Evolutionary conservation across 495 filamentous ascomycete species (phyloP).

Genomic region (Pseudevernia furfuracea): DNA sequence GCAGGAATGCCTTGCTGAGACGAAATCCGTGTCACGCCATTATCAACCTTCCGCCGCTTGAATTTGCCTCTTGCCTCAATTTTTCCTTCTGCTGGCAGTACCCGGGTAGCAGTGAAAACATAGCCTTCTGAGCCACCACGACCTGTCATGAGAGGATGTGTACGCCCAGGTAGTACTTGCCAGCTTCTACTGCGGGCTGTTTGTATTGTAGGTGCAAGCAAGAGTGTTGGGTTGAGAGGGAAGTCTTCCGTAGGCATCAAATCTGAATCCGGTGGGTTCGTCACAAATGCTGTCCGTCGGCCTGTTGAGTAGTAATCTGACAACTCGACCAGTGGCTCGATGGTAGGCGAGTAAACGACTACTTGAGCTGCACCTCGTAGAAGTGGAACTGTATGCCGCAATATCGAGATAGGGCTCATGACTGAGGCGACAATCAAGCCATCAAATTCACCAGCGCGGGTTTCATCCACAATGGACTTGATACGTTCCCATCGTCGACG

Average conservation of each 20-base stretch:
- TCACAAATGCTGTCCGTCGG: conserved; percentile 64
- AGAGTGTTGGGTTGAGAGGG: conserved; percentile 69
- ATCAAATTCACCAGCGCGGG: conserved; percentile 68
- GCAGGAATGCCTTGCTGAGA: background rate
- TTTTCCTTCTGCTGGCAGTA: conserved; percentile 66
- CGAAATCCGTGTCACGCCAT: conserved; percentile 17
- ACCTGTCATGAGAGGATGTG: conserved; percentile 87
- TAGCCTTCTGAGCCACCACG: conserved; percentile 85
- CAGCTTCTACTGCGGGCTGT: conserved; percentile 64
- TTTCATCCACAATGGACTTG: conserved; percentile 59
- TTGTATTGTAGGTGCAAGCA: conserved; percentile 75
- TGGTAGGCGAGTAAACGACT: conserved; percentile 69
- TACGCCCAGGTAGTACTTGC: conserved; percentile 88
- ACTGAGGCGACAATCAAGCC: conserved; percentile 72
- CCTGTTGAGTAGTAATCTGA: conserved; percentile 73
- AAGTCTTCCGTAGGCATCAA: conserved; percentile 61
- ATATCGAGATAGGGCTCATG: conserved; percentile 70
- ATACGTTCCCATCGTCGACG: conserved; percentile 67
- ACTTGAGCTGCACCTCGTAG: conserved; percentile 76
- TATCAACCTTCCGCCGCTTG: conserved; percentile 50
- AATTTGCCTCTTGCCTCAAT: conserved; percentile 76
- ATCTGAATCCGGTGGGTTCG: conserved; percentile 36
- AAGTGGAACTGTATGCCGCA: conserved; percentile 66
- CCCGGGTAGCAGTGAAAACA: conserved; percentile 74
- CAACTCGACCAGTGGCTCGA: conserved; percentile 68